A percentile compares a stretch with the other conserved stretches of the same genome.
Evolutionary conservation across 192 early-diverging fungal genomes (phyloP).

Genomic region (Entomortierella lignicola): DNA sequence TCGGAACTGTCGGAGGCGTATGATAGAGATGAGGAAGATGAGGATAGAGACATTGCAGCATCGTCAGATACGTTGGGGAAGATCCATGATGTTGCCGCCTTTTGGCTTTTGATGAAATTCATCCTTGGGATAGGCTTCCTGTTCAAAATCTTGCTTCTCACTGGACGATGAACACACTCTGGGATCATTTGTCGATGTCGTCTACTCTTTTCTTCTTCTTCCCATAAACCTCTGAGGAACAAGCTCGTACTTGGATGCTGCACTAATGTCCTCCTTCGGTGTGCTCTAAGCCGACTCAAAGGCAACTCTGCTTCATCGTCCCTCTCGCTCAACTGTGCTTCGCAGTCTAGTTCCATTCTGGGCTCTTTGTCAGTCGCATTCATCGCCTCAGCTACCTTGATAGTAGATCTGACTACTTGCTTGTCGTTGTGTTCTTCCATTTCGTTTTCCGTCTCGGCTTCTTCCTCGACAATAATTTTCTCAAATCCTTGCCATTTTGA

Average conservation of each 20-base stretch:
- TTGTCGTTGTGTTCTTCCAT: neutral
- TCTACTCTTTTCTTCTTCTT: conserved; percentile 37
- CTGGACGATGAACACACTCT: conserved; percentile 29
- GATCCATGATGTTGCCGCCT: neutral
- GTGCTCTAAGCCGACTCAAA: neutral
- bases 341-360: neutral
- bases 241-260: conserved; percentile 29
- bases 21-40: neutral
- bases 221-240: conserved; percentile 42
- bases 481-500: conserved; percentile 1
- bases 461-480: conserved; percentile 3
- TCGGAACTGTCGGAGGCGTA: neutral
- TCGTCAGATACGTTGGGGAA: neutral
- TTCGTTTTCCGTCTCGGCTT: neutral
- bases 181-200: conserved; percentile 42
- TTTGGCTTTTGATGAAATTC: neutral
- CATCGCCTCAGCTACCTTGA: neutral
- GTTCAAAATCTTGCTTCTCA: conserved; percentile 45
- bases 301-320: neutral
- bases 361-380: neutral
- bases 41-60: neutral
- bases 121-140: conserved; percentile 29
- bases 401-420: neutral
- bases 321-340: neutral
- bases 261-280: conserved; percentile 9